These are phyloP conservation scores for Ajuga chamaepitys DNA, from an alignment of 257 asterid genomes.

Conservation along the genomic window DNA sequence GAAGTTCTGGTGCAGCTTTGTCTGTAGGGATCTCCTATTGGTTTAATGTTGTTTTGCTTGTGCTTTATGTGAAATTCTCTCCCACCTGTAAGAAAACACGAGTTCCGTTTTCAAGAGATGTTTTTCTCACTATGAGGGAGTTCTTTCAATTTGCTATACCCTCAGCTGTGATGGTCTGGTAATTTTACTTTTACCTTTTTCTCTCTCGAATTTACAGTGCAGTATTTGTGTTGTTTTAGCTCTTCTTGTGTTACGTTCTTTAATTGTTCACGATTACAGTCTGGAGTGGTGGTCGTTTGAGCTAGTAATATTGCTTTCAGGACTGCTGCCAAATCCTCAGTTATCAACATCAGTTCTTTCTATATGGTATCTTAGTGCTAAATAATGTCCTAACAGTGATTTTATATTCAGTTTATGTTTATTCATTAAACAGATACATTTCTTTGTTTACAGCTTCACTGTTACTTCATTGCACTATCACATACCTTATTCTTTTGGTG, in stretches of 20 bases:
- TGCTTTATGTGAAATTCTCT: constrained; percentile 28
- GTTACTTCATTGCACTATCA: constrained; percentile 31
- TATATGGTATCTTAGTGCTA: constrained; percentile 35
- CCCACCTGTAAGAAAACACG: constrained; percentile 23
- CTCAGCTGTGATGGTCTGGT: constrained; percentile 42
- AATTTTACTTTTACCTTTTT: background rate
- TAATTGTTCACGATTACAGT: constrained; percentile 22
- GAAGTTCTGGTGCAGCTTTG: constrained; percentile 35
- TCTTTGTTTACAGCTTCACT: constrained; percentile 28
- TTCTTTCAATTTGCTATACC: constrained; percentile 35
- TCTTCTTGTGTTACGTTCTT: too few relatives aligned
- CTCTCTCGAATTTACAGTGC: background rate
- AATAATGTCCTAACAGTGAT: background rate
- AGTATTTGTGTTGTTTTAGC: background rate
- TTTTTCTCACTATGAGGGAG: constrained; percentile 14
- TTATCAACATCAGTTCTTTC: constrained; percentile 64
- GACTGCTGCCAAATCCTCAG: constrained; percentile 65
- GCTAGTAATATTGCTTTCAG: constrained; percentile 57
- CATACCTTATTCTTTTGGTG: constrained; percentile 49
- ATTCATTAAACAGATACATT: background rate
- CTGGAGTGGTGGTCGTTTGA: constrained; percentile 84
- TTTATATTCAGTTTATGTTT: background rate
- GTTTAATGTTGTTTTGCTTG: constrained; percentile 34
- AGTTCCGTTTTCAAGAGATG: constrained; percentile 23
- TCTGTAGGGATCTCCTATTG: constrained; percentile 32